phyloP scores from a whole-genome alignment of 2,329 filamentous ascomycete genomes.

The Talaromyces sp. region DNA sequence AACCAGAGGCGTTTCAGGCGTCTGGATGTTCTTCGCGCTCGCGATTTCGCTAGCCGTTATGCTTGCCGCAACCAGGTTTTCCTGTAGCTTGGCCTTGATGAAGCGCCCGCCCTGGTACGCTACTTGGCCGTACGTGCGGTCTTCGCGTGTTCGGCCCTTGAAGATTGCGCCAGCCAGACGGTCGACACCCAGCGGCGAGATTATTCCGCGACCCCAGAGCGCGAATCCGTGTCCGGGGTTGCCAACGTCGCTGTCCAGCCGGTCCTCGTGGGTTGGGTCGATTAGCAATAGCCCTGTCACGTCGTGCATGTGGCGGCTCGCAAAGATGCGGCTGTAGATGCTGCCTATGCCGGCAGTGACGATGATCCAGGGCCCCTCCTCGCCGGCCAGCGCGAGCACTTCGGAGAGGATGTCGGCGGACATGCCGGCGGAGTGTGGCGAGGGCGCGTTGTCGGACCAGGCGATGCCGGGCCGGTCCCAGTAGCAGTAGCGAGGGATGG shows the following conservation, averaged over 20 bases:
- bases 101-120: slow-evolving; percentile 76
- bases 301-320: slow-evolving; percentile 70
- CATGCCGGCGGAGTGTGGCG: slow-evolving; percentile 88
- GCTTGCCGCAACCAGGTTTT: slow-evolving; percentile 80
- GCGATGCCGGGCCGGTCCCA: slow-evolving; percentile 87
- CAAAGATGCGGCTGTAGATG: slow-evolving; percentile 87
- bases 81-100: slow-evolving; percentile 88
- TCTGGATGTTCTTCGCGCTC: slow-evolving; percentile 67
- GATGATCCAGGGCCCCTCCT: slow-evolving; percentile 83
- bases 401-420: slow-evolving; percentile 85
- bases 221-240: slow-evolving; percentile 69
- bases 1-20: slow-evolving; percentile 67
- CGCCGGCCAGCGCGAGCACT: slow-evolving; percentile 72
- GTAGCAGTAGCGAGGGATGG: slow-evolving; percentile 87
- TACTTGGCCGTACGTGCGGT: slow-evolving; percentile 77
- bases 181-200: slow-evolving; percentile 83
- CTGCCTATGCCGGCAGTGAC: slow-evolving; percentile 82
- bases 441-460: slow-evolving; percentile 88
- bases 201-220: slow-evolving; percentile 79
- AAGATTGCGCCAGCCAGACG: slow-evolving; percentile 76
- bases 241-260: slow-evolving; percentile 60
- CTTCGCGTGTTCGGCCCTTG: slow-evolving; percentile 71
- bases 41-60: slow-evolving; percentile 79
- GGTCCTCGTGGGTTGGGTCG: slow-evolving; percentile 84
- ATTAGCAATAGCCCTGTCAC: slow-evolving; percentile 78